Conservation (phyloP, 345 rosid species). For the Lenwebbia sp. region DNA sequence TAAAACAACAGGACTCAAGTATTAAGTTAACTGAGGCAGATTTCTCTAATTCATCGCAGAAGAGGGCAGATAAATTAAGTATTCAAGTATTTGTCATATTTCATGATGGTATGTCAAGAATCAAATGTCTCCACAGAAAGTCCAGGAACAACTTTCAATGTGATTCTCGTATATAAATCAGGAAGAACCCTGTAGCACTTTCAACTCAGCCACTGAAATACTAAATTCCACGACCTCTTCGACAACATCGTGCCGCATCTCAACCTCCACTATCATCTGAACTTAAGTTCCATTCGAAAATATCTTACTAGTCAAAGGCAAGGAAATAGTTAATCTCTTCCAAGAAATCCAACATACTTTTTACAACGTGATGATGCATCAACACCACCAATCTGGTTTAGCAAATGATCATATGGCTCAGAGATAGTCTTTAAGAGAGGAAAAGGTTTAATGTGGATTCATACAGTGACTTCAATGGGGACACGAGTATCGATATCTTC, state of each 20-base stretch:
- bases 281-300: too few relatives aligned
- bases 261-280: background rate
- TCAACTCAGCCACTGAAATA: background rate
- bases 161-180: background rate
- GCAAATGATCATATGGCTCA: background rate
- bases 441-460: background rate
- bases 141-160: background rate
- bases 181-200: background rate
- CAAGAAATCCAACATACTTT: background rate
- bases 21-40: background rate
- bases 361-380: too few relatives aligned
- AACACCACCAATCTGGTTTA: background rate
- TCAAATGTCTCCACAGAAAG: background rate
- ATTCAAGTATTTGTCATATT: background rate
- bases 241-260: background rate
- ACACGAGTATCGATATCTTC: constrained; percentile 39
- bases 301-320: background rate
- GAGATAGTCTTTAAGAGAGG: background rate
- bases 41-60: background rate
- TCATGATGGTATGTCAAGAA: background rate
- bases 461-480: constrained; percentile 55
- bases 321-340: background rate
- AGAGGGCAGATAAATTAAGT: background rate
- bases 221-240: background rate
- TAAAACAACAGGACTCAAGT: background rate